Percentiles rank a stretch among this genome's conserved stretches.
phyloP scores from a whole-genome alignment of 306 rosid species.

The Gleditsia sinensis region DNA sequence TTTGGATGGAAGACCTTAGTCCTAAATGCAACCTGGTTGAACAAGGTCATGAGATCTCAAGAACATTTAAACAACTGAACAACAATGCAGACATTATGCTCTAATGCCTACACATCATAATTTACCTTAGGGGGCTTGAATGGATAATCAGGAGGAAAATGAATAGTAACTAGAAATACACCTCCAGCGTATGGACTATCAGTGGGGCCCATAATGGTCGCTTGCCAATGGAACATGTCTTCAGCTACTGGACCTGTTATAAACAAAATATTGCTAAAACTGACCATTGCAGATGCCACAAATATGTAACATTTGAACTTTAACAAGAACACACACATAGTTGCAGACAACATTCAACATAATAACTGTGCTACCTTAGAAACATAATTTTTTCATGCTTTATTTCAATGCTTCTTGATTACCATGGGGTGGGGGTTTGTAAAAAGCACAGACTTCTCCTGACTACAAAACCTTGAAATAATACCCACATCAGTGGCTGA shows the following conservation, averaged over 20 bases:
- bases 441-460: not conserved
- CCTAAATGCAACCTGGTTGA: slow-evolving; percentile 69
- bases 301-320: not conserved
- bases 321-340: not conserved
- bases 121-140: slow-evolving; percentile 80
- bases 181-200: too few relatives aligned
- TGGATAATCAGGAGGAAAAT: slow-evolving; percentile 70
- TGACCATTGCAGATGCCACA: not conserved
- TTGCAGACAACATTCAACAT: not conserved
- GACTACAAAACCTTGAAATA: not conserved
- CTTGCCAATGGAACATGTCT: slow-evolving; percentile 82
- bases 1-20: too few relatives aligned
- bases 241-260: slow-evolving; percentile 72
- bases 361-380: not conserved
- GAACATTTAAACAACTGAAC: not conserved
- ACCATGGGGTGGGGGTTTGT: not conserved
- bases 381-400: not conserved
- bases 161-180: too few relatives aligned
- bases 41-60: not conserved
- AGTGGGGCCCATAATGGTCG: too few relatives aligned
- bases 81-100: not conserved
- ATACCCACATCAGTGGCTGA: not conserved
- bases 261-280: not conserved
- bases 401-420: not conserved
- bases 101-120: not conserved